Percentiles rank a stretch among this genome's conserved stretches.
These are phyloP conservation scores for Cytospora piceicola DNA, from an alignment of 2,329 filamentous ascomycete species.

Conservation along the genomic window DNA sequence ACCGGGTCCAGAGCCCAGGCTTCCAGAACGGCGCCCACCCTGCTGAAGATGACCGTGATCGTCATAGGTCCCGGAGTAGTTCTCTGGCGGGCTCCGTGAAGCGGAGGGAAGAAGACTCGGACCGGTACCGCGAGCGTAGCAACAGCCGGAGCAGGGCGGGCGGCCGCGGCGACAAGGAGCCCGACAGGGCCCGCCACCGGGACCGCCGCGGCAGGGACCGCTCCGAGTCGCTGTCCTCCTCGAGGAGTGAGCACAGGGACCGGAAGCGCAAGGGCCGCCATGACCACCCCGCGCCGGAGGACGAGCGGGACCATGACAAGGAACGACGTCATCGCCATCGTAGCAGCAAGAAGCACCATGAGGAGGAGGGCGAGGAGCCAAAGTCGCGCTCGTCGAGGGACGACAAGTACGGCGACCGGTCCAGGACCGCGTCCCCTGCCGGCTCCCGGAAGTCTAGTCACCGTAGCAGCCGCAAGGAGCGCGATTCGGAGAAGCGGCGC, in stretches of 20 bases:
- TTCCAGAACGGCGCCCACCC: constrained; percentile 31
- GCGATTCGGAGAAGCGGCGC: constrained; percentile 31
- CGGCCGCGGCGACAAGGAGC: constrained; percentile 26
- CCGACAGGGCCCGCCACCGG: constrained; percentile 24
- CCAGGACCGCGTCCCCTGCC: constrained; percentile 33
- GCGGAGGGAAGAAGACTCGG: constrained; percentile 32
- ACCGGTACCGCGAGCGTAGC: constrained; percentile 35
- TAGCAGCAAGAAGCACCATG: constrained; percentile 29
- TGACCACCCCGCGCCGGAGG: constrained; percentile 24
- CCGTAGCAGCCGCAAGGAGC: constrained; percentile 32
- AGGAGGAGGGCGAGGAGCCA: constrained; percentile 27
- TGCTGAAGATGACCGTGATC: constrained; percentile 36
- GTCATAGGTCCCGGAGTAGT: constrained; percentile 52
- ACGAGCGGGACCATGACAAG: constrained; percentile 29
- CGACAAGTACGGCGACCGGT: constrained; percentile 30
- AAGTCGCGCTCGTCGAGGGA: constrained; percentile 27
- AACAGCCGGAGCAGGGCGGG: constrained; percentile 34
- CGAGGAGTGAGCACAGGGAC: constrained; percentile 28
- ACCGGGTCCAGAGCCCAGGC: constrained; percentile 38
- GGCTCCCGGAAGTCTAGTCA: constrained; percentile 30
- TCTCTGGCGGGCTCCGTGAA: constrained; percentile 43
- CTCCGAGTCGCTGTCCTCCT: constrained; percentile 20
- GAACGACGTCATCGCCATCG: constrained; percentile 28
- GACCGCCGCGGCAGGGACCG: constrained; percentile 25
- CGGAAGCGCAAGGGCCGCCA: constrained; percentile 30